Percentiles rank a stretch among this genome's conserved stretches.
phyloP scores from a whole-genome alignment of 2,329 filamentous ascomycete species.

The Ophiocordyceps camponoti-leonardi region DNA sequence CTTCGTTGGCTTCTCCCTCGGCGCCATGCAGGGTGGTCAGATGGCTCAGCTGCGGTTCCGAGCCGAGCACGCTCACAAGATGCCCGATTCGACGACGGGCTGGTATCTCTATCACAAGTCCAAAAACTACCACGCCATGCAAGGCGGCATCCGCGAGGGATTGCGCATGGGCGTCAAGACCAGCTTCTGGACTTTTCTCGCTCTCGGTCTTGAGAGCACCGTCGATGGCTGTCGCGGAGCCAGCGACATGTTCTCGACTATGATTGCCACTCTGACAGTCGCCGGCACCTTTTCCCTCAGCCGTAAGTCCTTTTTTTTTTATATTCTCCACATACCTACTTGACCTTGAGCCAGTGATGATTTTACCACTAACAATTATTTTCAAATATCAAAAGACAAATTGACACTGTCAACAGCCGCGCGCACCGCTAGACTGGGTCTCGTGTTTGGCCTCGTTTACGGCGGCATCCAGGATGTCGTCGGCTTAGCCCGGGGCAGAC shows the following conservation, averaged over 20 bases:
- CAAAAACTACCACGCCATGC: conserved; percentile 80
- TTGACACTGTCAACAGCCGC: conserved; percentile 64
- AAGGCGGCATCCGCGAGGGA: conserved; percentile 64
- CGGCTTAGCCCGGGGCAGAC: conserved; percentile 50
- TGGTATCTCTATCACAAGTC: conserved; percentile 99
- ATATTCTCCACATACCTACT: neutral
- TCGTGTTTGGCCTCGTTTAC: conserved; percentile 64
- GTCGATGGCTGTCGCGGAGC: conserved; percentile 45
- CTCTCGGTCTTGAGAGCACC: conserved; percentile 70
- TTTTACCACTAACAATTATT: neutral
- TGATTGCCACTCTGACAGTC: conserved; percentile 66
- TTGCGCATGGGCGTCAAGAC: conserved; percentile 55
- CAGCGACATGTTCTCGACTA: conserved; percentile 65
- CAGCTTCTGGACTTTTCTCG: conserved; percentile 55
- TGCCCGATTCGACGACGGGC: conserved; percentile 64
- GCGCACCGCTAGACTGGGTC: conserved; percentile 62
- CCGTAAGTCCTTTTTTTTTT: conserved; percentile 39
- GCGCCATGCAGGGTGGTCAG: conserved; percentile 54
- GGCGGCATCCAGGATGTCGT: conserved; percentile 67
- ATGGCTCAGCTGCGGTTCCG: conserved; percentile 70
- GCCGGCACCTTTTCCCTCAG: conserved; percentile 76
- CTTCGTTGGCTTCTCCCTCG: conserved; percentile 51
- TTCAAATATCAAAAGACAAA: too few relatives aligned
- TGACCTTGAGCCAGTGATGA: neutral
- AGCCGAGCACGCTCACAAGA: conserved; percentile 88